Evolutionary conservation across 768 basidiomycete genomes (phyloP), one percentile per base, ranked within the genome.

Genomic region (Polyporus arcularius): DNA sequence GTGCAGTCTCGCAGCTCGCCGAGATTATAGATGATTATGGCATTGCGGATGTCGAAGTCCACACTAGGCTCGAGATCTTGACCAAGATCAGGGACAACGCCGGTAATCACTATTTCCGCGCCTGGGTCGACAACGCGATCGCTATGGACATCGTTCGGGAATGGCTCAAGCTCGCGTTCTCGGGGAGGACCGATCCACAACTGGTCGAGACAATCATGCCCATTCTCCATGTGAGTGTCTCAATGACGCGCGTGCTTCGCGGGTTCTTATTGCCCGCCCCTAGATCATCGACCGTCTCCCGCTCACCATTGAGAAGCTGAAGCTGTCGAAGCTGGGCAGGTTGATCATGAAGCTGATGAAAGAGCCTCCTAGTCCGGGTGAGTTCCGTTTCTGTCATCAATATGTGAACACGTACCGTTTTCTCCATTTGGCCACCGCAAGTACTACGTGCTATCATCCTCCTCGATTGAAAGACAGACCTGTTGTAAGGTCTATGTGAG

Each of bases 241-340:
- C n/a, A 30, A 8, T 26, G n/a, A 16, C 10, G 21, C 7, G 46
- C 8, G 28, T 48, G 46, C 46, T 18, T 9, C 10, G 15, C 21
- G 9, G 4, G 46, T 6, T 7, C 21, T 15, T 6, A 26, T 48
- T 18, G 14, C 30, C 12, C 4, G 18, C 16, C 14, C 40, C 6
- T 70, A 92, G 92, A 87, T 94, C 65, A 86, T 93, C 69, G 92
- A 94, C 74, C 87, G 92, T 55, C 75, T 94, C 55, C 92, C 92
- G 5, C 76, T 94, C 71, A 85, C 85, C 8, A 70, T 92, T 16
- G 86, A 89, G 38, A 79, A 82, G 2, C 79, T 94, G 60, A 85
- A 83, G 69, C 72, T 82, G 9, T 88, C 89, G 15, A 92, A 90
- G 71, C 77, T 94, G 21, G 92, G 92, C 66, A 93, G 90, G 75